Conservation (phyloP, 257 asterid species). For the Solanum tacnaense region DNA sequence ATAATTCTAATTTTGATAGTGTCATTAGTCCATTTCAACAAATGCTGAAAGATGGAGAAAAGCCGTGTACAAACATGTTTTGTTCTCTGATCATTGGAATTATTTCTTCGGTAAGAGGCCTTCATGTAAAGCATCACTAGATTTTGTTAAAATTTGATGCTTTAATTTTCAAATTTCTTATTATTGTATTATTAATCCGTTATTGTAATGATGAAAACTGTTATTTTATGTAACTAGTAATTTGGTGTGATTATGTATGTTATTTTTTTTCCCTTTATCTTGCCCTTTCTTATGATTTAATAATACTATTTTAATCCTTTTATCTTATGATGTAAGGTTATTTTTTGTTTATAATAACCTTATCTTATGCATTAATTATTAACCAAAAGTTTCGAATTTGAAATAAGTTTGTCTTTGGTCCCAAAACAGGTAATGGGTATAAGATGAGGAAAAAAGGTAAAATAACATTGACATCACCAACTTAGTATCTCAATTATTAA, state of each 20-base stretch:
- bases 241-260: too few relatives aligned
- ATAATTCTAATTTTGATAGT: conserved; percentile 23
- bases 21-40: conserved; percentile 21
- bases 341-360: background rate
- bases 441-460: background rate
- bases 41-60: conserved; percentile 26
- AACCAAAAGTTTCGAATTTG: background rate
- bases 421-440: background rate
- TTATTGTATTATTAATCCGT: accelerated
- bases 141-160: conserved; percentile 24
- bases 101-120: conserved; percentile 33
- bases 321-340: too few relatives aligned
- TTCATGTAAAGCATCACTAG: conserved; percentile 31
- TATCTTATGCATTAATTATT: background rate
- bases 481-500: background rate
- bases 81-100: conserved; percentile 32
- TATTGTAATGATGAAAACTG: background rate
- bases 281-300: background rate
- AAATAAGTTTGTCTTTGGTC: background rate
- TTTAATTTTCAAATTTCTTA: background rate
- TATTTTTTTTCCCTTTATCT: background rate
- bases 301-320: background rate
- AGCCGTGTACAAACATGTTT: conserved; percentile 22
- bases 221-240: background rate
- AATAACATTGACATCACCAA: background rate